Evolutionary conservation across 2,329 filamentous ascomycete genomes (phyloP).

Genomic region (Orbilia ellipsospora): DNA sequence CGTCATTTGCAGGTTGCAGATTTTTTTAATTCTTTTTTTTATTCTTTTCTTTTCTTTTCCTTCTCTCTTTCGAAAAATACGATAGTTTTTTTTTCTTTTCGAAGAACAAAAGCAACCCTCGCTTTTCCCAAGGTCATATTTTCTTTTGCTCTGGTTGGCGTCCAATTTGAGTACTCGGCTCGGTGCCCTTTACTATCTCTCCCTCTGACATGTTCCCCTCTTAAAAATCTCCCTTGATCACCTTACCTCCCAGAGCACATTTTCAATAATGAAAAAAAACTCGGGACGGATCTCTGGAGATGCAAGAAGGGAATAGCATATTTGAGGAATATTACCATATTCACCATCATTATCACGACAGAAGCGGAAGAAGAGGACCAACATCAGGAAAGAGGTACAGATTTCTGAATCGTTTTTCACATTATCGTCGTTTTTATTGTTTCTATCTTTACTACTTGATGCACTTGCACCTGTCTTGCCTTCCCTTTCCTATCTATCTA

Average conservation of each 20-base stretch:
- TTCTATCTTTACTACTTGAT: slow-evolving; percentile 1
- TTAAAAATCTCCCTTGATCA: slow-evolving; percentile 45
- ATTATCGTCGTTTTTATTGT: not conserved
- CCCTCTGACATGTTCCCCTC: slow-evolving; percentile 42
- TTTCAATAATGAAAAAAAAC: slow-evolving; percentile 23
- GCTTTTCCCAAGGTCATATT: slow-evolving; percentile 18
- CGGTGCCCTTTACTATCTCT: slow-evolving; percentile 26
- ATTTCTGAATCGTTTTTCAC: too few species aligned
- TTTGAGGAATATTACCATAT: not conserved
- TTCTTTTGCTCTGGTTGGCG: slow-evolving; percentile 22
- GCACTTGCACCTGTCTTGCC: slow-evolving; percentile 5
- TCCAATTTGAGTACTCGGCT: slow-evolving; percentile 42
- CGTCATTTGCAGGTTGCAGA: slow-evolving; percentile 51
- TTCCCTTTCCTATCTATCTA: too few species aligned
- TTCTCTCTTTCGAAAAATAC: slow-evolving; percentile 20
- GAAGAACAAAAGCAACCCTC: slow-evolving; percentile 21
- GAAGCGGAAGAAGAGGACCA: slow-evolving; percentile 39
- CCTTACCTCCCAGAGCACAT: slow-evolving; percentile 34
- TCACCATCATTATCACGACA: slow-evolving; percentile 22
- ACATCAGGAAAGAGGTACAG: slow-evolving; percentile 40
- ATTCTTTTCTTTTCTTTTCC: slow-evolving; percentile 36
- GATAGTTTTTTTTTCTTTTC: slow-evolving; percentile 9
- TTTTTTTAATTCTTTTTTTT: slow-evolving; percentile 49
- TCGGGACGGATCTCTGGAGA: slow-evolving; percentile 50
- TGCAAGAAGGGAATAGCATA: slow-evolving; percentile 48